Base-by-base conservation (phyloP, 2,329 filamentous ascomycete genomes). In the Tolypocladium tropicale region DNA sequence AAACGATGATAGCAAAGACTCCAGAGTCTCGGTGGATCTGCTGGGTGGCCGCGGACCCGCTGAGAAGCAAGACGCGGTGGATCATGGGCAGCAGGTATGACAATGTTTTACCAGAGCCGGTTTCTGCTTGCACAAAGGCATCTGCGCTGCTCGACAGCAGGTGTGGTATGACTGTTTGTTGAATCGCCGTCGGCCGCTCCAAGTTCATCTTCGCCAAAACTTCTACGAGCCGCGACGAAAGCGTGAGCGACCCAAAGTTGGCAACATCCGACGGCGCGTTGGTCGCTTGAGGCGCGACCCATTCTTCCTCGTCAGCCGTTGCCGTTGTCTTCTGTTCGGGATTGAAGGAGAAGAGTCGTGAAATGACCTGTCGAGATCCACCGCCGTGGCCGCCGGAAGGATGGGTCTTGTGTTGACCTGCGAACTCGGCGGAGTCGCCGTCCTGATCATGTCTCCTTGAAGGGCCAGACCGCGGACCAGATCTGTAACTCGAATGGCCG, bases 81-180 rank as follows among this genome's bases (percentile, higher is more conserved):
- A 99, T 85, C 51, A 99, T 88, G 1, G 94, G 94, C 7, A 99
- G 75, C 5, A 99, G 79, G 69, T 99, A 99, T n/a, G 94, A 90
- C 58, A 99, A 75, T 0, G 94, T 99, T 75, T 99, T 99, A 73
- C 94, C 94, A 0, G 94, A 99, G 63, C 94, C 94, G 0, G 94
- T 99, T 74, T 99, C 88, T 3, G 94, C 95, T 70, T 97, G 94
- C 36, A 99, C 87, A 65, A 99, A 99, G 2, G 92, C 92, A 75
- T 99, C 94, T 50, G 83, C 85, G 63, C 95, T 88, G 54, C 88
- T 86, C 46, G 85, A 85, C 49, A 95, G 73, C 59, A 99, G 74
- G 63, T 94, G 86, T 46, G 88, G 80, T 41, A 99, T 86, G 1
- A 93, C 88, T 59, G 89, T 90, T 64, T 92, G 92, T 73, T 99